phyloP scores from a whole-genome alignment of 2,329 filamentous ascomycete species.

The Raffaelea arxii region DNA sequence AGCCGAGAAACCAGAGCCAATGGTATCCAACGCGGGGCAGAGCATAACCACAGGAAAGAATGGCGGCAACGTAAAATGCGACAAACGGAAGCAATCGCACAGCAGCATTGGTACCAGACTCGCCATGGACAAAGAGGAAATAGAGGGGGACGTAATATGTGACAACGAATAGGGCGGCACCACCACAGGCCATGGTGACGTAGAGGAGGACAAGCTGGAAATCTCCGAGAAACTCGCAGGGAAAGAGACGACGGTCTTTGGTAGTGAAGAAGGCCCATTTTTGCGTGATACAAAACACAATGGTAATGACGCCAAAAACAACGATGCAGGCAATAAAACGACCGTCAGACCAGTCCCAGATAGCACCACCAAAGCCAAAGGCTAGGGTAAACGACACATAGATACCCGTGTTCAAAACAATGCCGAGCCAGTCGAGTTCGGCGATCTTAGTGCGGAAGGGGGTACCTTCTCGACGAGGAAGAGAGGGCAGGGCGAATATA shows the following conservation, averaged over 20 bases:
- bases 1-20: constrained; percentile 28
- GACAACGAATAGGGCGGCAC: constrained; percentile 17
- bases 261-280: constrained; percentile 29
- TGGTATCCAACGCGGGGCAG: constrained; percentile 26
- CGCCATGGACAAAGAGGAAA: constrained; percentile 37
- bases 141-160: constrained; percentile 43
- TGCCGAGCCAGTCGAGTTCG: constrained; percentile 33
- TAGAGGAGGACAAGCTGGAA: constrained; percentile 31
- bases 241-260: constrained; percentile 29
- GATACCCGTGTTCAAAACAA: constrained; percentile 29
- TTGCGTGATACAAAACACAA: constrained; percentile 37
- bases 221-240: constrained; percentile 31
- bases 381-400: constrained; percentile 34
- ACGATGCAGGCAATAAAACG: constrained; percentile 12
- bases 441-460: constrained; percentile 15
- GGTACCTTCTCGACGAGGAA: constrained; percentile 11
- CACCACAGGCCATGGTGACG: constrained; percentile 20
- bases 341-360: constrained; percentile 33
- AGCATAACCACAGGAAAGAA: constrained; percentile 23
- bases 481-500: constrained; percentile 19
- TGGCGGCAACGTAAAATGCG: constrained; percentile 21
- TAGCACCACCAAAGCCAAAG: constrained; percentile 38
- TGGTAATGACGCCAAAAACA: constrained; percentile 21
- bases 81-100: constrained; percentile 30
- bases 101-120: constrained; percentile 24